phyloP scores from a whole-genome alignment of 371 early-diverging fungal species.

The Circinella umbellata region DNA sequence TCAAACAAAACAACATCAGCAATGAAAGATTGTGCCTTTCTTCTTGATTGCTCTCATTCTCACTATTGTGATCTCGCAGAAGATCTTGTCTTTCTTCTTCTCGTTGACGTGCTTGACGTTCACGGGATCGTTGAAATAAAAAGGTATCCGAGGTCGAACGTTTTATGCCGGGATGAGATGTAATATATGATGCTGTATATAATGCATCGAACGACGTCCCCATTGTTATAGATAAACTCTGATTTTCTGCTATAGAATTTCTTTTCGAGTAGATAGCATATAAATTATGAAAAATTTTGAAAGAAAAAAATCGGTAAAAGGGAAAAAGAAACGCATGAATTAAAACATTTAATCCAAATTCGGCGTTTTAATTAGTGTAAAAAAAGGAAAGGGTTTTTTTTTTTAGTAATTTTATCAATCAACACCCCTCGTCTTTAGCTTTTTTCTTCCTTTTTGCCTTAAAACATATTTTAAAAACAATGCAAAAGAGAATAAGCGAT shows the following conservation, averaged over 20 bases:
- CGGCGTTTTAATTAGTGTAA: neutral
- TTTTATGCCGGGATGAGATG: conserved; percentile 13
- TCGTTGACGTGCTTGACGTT: conserved; percentile 7
- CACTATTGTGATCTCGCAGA: neutral
- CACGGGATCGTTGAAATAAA: conserved; percentile 11
- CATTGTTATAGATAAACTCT: conserved; percentile 8
- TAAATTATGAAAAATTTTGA: neutral
- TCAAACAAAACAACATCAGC: conserved; percentile 49
- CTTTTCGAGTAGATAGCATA: conserved; percentile 12
- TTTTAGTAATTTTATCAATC: neutral
- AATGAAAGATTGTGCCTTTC: conserved; percentile 11
- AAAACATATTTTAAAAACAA: neutral
- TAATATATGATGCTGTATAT: conserved; percentile 20
- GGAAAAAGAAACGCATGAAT: neutral
- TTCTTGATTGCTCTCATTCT: neutral
- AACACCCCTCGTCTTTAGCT: neutral
- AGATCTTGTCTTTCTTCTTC: neutral
- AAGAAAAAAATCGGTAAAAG: neutral
- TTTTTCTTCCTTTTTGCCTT: conserved; percentile 2
- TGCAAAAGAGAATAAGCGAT: conserved; percentile 8
- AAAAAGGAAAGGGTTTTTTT: neutral
- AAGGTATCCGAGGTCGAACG: conserved; percentile 23
- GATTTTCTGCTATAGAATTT: conserved; percentile 6
- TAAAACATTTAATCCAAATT: too few relatives aligned
- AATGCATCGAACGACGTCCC: conserved; percentile 17